Evolutionary conservation across 768 basidiomycete species (phyloP).

Genomic region (Phlegmacium glaucopus): DNA sequence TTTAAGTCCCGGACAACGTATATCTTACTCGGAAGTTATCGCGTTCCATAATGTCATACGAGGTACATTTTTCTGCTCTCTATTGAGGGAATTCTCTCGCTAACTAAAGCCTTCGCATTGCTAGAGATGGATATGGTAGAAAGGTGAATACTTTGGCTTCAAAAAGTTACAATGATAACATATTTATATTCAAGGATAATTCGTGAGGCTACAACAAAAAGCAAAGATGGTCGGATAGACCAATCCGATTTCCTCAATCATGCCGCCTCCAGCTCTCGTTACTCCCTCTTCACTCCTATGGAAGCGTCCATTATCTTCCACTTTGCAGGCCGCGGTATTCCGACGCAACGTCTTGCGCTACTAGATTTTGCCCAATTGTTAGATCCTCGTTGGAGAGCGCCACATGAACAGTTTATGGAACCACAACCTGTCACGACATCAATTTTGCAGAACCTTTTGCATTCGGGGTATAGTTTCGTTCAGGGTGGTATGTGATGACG

Average conservation of each 20-base stretch:
- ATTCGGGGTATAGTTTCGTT: slow-evolving; percentile 82
- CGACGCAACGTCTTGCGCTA: slow-evolving; percentile 69
- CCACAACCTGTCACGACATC: slow-evolving; percentile 33
- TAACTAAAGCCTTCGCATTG: background rate
- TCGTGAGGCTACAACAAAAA: slow-evolving; percentile 84
- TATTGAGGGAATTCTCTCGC: background rate
- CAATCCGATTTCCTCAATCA: slow-evolving; percentile 94
- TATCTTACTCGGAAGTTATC: slow-evolving; percentile 94
- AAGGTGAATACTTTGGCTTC: slow-evolving; percentile 42
- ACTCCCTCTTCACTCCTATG: slow-evolving; percentile 96
- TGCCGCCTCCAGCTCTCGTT: slow-evolving; percentile 81
- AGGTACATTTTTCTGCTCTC: slow-evolving; percentile 39
- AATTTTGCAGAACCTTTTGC: slow-evolving; percentile 51
- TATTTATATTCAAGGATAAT: slow-evolving; percentile 54
- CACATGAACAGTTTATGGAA: slow-evolving; percentile 48
- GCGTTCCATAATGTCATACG: slow-evolving; percentile 97
- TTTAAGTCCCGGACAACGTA: slow-evolving; percentile 81
- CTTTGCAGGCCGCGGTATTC: slow-evolving; percentile 83
- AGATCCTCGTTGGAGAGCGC: slow-evolving; percentile 85
- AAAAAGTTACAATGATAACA: slow-evolving; percentile 5
- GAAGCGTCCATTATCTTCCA: slow-evolving; percentile 98
- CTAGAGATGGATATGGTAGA: slow-evolving; percentile 97
- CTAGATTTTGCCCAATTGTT: slow-evolving; percentile 91
- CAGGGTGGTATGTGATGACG: slow-evolving; percentile 63
- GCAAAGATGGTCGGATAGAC: slow-evolving; percentile 94